phyloP scores from a whole-genome alignment of 2,329 filamentous ascomycete species.

The Cercospora sp. region DNA sequence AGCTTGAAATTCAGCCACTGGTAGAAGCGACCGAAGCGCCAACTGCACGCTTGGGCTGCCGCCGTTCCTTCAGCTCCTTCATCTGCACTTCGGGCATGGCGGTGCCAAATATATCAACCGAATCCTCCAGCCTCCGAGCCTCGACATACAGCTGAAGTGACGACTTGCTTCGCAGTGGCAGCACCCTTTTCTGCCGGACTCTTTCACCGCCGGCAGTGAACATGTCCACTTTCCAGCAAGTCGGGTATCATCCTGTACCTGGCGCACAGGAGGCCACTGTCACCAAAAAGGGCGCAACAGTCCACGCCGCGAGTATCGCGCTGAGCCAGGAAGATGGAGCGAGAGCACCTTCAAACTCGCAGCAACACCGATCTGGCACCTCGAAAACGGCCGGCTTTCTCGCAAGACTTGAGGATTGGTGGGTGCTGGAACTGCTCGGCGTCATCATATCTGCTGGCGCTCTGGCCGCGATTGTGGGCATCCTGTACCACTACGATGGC shows the following conservation, averaged over 20 bases:
- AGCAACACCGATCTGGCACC: background rate
- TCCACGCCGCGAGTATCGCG: background rate
- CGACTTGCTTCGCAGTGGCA: background rate
- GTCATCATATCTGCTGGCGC: background rate
- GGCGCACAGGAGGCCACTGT: background rate
- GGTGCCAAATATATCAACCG: background rate
- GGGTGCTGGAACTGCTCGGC: background rate
- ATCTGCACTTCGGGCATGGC: background rate
- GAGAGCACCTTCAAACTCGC: background rate
- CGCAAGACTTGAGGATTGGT: background rate
- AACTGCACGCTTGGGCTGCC: background rate
- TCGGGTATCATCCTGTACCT: background rate
- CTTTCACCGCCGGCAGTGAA: background rate
- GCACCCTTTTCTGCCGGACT: background rate
- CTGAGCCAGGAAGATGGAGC: background rate
- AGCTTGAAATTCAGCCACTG: background rate
- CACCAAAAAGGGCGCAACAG: background rate
- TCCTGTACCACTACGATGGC: background rate
- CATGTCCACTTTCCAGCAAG: background rate
- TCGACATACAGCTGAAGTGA: background rate
- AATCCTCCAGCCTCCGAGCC: background rate
- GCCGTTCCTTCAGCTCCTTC: background rate
- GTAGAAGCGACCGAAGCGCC: background rate
- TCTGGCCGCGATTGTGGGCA: background rate
- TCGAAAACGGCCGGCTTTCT: background rate